These are phyloP conservation scores for Suillus brevipes DNA, from an alignment of 768 basidiomycete genomes.

Conservation along the genomic window DNA sequence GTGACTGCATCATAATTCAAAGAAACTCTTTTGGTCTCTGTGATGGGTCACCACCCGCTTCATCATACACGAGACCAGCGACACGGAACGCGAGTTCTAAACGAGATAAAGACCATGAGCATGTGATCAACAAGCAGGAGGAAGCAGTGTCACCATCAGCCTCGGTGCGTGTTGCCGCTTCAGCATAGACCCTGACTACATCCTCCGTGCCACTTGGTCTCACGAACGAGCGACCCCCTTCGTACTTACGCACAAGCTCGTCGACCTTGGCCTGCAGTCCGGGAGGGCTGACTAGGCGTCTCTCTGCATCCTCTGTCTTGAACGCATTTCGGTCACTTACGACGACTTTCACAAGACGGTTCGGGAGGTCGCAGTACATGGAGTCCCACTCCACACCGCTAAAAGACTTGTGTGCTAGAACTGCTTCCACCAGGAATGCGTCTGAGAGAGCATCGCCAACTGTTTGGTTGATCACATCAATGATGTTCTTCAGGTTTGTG, in stretches of 20 bases:
- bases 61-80: constrained; percentile 83
- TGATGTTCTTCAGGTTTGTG: constrained; percentile 73
- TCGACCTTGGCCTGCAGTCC: constrained; percentile 84
- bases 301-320: constrained; percentile 91
- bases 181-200: constrained; percentile 96
- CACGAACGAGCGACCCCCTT: constrained; percentile 89
- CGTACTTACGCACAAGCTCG: constrained; percentile 72
- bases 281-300: constrained; percentile 75
- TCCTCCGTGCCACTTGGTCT: constrained; percentile 98
- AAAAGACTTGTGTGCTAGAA: constrained; percentile 88
- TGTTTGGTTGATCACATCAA: constrained; percentile 92
- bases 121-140: not conserved
- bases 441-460: constrained; percentile 97
- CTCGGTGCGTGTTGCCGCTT: constrained; percentile 70
- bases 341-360: constrained; percentile 90
- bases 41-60: constrained; percentile 74
- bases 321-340: constrained; percentile 82
- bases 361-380: constrained; percentile 90
- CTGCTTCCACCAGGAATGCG: constrained; percentile 91
- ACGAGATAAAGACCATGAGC: constrained; percentile 9
- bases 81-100: constrained; percentile 84
- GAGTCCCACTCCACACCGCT: constrained; percentile 87
- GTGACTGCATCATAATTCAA: constrained; percentile 32
- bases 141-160: constrained; percentile 66
- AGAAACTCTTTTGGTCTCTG: constrained; percentile 80